Percentiles rank a stretch among this genome's conserved stretches.
Evolutionary conservation across 495 filamentous ascomycete genomes (phyloP).

Genomic region (Penicillium pancosmium): DNA sequence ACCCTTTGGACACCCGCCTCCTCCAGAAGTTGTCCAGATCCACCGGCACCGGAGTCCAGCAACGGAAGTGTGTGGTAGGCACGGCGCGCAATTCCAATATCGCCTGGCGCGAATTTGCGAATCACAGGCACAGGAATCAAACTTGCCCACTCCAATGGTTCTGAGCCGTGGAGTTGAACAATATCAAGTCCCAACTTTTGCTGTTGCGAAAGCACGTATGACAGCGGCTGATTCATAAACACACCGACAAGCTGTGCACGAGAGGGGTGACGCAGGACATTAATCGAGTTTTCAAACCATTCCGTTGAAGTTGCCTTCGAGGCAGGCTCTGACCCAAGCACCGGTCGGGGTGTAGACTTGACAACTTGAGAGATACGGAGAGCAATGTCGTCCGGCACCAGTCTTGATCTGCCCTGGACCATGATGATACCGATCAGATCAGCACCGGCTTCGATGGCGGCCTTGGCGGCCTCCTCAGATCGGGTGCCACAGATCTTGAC

Average conservation of each 20-base stretch:
- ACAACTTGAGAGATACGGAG: conserved; percentile 78
- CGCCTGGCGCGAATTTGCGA: conserved; percentile 72
- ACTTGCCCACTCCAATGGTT: conserved; percentile 88
- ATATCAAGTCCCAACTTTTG: conserved; percentile 79
- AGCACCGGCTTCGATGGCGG: conserved; percentile 84
- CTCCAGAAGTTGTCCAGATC: conserved; percentile 77
- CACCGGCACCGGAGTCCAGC: conserved; percentile 82
- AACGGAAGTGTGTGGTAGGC: conserved; percentile 84
- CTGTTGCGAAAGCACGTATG: conserved; percentile 76
- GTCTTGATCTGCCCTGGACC: conserved; percentile 76
- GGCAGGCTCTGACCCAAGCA: conserved; percentile 26
- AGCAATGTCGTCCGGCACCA: conserved; percentile 75
- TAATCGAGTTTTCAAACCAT: conserved; percentile 64
- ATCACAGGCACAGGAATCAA: conserved; percentile 90
- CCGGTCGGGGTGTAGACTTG: conserved; percentile 57
- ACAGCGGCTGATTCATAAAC: conserved; percentile 87
- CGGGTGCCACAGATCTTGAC: conserved; percentile 98
- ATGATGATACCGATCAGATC: conserved; percentile 93
- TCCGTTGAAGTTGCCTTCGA: conserved; percentile 48
- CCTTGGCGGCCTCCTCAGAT: conserved; percentile 74
- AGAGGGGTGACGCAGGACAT: conserved; percentile 53
- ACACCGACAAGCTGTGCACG: conserved; percentile 88
- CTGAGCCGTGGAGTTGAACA: conserved; percentile 88
- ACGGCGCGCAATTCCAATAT: conserved; percentile 67
- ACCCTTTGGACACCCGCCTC: conserved; percentile 61